Evolutionary conservation across 164 flowering plant genomes (phyloP).

Genomic region (Malania oleifera): DNA sequence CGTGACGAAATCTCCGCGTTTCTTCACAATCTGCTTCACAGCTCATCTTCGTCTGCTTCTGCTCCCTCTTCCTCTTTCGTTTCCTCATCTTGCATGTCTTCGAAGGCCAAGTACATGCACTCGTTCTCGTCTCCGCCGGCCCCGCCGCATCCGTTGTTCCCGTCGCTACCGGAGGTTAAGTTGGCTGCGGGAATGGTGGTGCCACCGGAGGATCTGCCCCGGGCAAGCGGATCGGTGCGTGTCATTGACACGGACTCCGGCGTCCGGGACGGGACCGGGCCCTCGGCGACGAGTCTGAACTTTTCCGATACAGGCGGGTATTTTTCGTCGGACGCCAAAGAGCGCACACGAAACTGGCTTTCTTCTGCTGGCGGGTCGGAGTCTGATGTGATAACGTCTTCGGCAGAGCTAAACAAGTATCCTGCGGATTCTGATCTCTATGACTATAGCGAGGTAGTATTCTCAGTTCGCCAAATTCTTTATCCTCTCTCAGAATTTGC

Average conservation of each 20-base stretch:
- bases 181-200: neutral
- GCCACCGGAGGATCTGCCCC: slow-evolving; percentile 17
- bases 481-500: neutral
- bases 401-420: slow-evolving; percentile 20
- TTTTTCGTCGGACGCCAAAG: slow-evolving; percentile 17
- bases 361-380: slow-evolving; percentile 25
- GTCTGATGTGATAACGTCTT: slow-evolving; percentile 19
- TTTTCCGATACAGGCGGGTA: slow-evolving; percentile 25
- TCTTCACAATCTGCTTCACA: slow-evolving; percentile 41
- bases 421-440: slow-evolving; percentile 33
- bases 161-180: slow-evolving; percentile 3
- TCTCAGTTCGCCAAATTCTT: neutral
- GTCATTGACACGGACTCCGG: slow-evolving; percentile 11
- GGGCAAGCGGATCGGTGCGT: slow-evolving; percentile 8
- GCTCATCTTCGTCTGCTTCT: slow-evolving; percentile 20
- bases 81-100: slow-evolving; percentile 13
- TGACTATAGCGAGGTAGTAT: slow-evolving; percentile 46
- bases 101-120: slow-evolving; percentile 14
- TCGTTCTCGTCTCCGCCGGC: slow-evolving; percentile 11
- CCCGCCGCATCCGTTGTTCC: too few species aligned
- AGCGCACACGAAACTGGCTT: slow-evolving; percentile 11
- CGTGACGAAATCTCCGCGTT: slow-evolving; percentile 45
- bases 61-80: neutral
- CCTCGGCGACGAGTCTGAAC: slow-evolving; percentile 14
- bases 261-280: slow-evolving; percentile 11